Percentiles rank a stretch among this genome's conserved stretches.
phyloP scores from a whole-genome alignment of 805 yeast species.

The Alloascoidea africana region DNA sequence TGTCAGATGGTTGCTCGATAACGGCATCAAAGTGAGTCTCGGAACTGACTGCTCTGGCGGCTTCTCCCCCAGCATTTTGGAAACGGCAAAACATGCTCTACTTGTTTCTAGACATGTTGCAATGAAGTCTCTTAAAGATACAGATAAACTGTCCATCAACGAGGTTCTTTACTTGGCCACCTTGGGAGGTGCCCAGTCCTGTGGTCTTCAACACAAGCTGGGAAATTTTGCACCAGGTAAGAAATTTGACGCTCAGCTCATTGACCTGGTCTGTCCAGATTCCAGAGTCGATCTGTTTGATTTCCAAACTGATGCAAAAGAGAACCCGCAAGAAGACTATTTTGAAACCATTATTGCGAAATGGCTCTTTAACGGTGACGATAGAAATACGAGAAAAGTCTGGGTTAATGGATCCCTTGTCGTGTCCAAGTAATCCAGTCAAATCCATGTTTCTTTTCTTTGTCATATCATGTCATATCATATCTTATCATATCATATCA shows the following conservation, averaged over 20 bases:
- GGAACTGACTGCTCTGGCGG: conserved; percentile 80
- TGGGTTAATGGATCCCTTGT: conserved; percentile 73
- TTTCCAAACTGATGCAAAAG: conserved; percentile 34
- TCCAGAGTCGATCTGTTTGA: conserved; percentile 64
- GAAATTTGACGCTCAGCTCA: conserved; percentile 69
- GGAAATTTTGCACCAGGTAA: conserved; percentile 73
- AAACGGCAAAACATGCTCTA: conserved; percentile 54
- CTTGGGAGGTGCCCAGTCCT: conserved; percentile 75
- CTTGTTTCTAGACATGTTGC: conserved; percentile 59
- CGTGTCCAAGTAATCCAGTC: conserved; percentile 31
- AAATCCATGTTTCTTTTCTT: too few species aligned
- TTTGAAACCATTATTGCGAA: conserved; percentile 53
- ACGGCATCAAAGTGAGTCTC: conserved; percentile 59
- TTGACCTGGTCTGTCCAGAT: conserved; percentile 37
- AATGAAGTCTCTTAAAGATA: conserved; percentile 32
- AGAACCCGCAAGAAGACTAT: conserved; percentile 15
- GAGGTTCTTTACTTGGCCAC: conserved; percentile 79
- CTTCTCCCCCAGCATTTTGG: conserved; percentile 46
- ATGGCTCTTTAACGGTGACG: conserved; percentile 93
- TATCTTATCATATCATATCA: too few species aligned
- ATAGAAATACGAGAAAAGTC: conserved; percentile 66
- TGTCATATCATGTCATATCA: too few species aligned
- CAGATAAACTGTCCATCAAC: conserved; percentile 38
- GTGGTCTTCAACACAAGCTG: conserved; percentile 35
- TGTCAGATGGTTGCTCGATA: conserved; percentile 49